phyloP scores from a whole-genome alignment of 257 asterid species.

The Solanum arcanum region DNA sequence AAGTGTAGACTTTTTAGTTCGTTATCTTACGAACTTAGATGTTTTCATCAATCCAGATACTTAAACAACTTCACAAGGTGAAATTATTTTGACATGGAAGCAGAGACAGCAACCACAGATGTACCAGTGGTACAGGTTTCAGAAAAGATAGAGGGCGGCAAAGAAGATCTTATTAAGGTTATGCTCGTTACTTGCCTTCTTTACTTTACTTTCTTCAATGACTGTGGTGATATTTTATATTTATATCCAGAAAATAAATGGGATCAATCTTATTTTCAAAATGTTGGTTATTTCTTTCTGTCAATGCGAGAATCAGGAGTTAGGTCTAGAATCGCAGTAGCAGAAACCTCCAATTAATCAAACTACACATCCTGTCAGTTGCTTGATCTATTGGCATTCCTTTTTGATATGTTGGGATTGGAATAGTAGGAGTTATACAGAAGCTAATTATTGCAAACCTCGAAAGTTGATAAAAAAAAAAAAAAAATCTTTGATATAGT shows the following conservation, averaged over 20 bases:
- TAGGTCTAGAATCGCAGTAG: neutral
- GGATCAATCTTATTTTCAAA: neutral
- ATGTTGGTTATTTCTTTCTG: neutral
- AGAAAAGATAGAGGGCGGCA: slow-evolving; percentile 24
- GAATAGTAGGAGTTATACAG: neutral
- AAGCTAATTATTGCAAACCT: too few species aligned
- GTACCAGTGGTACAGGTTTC: slow-evolving; percentile 26
- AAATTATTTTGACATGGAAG: slow-evolving; percentile 39
- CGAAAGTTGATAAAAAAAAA: neutral
- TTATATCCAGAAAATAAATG: neutral
- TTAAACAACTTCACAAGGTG: neutral
- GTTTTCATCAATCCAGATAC: neutral
- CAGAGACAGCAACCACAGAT: slow-evolving; percentile 28
- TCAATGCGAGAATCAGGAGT: neutral
- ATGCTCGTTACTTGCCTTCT: neutral
- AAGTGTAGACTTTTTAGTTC: neutral
- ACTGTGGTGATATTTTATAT: neutral
- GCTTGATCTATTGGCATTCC: neutral
- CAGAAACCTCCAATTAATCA: neutral
- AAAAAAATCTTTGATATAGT: neutral
- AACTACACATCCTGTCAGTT: neutral
- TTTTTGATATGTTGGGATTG: neutral
- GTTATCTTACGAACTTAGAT: neutral
- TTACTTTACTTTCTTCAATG: neutral
- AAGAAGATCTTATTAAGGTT: slow-evolving; percentile 36